phyloP scores from a whole-genome alignment of 139 green algal species.

The Picochlorum costavermella region DNA sequence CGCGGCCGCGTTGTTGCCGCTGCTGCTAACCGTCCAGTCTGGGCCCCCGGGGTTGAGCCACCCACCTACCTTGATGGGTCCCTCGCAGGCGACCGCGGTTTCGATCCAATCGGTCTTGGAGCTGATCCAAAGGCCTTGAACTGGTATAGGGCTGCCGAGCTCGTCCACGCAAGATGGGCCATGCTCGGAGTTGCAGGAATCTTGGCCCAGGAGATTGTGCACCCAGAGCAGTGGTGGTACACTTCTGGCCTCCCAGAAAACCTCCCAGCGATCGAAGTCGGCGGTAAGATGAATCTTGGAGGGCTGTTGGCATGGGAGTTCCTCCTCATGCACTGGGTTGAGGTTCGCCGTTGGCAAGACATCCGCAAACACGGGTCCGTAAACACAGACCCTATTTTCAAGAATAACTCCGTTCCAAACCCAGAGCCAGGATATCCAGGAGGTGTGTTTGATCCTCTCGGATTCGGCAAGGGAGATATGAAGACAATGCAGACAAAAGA shows the following conservation, averaged over 20 bases:
- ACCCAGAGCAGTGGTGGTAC: constrained; percentile 30
- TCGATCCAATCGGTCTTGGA: constrained; percentile 68
- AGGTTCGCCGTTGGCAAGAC: constrained; percentile 47
- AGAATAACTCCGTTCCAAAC: constrained; percentile 34
- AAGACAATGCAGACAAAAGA: constrained; percentile 42
- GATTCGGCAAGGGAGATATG: constrained; percentile 30
- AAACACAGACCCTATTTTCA: constrained; percentile 56
- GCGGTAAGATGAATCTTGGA: constrained; percentile 28
- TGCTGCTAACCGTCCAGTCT: constrained; percentile 3
- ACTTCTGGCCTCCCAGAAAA: constrained; percentile 25
- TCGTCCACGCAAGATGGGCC: constrained; percentile 77
- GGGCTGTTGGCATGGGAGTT: constrained; percentile 42
- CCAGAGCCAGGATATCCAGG: constrained; percentile 53
- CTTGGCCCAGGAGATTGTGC: constrained; percentile 48
- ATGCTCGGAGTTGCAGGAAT: constrained; percentile 86
- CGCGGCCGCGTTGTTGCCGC: constrained; percentile 1
- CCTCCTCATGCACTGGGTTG: constrained; percentile 55
- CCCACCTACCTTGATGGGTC: background rate
- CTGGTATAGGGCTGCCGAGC: constrained; percentile 52
- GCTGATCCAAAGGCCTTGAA: constrained; percentile 42
- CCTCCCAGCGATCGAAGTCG: constrained; percentile 4
- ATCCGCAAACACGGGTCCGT: constrained; percentile 42
- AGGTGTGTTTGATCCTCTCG: constrained; percentile 57
- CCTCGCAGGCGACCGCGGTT: constrained; percentile 1
- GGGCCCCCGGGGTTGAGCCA: background rate